Evolutionary conservation across 768 basidiomycete species (phyloP), one percentile per base, ranked within the genome.

Genomic region (Boletus tomentosulus): DNA sequence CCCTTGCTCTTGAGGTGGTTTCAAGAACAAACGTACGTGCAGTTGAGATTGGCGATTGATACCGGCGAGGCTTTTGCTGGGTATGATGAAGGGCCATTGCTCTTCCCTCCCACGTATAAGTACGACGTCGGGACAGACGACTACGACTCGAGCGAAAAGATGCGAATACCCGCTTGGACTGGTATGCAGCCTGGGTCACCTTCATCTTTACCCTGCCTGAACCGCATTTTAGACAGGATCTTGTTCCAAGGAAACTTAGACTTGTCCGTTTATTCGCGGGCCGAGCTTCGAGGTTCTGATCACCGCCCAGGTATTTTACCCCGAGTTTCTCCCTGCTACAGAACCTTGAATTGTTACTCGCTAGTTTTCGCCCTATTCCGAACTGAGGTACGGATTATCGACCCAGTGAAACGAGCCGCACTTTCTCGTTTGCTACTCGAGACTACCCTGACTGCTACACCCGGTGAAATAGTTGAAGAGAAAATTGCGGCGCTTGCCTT

Each of bases 81-180:
- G 15, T 98, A 92, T 59, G 78, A 86, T 51, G 97, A 99, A 70
- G 96, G 92, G 0, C 90, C 91, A 0, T 68, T 98, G 16, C 65
- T 89, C n/a, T 99, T 99, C 74, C 76, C 84, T 13, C 97, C 97
- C 8, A 99, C 96, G 2, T 98, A 99, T 74, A 89, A 92, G 58
- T 98, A 95, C 64, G 85, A 89, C 64, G 65, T 86, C 6, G 82
- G 84, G 10, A 85, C 93, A 9, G 88, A 97, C 57, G 77, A 78
- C 46, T 99, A 98, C 67, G 97, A 99, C 68, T 89, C 92, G 13
- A 90, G 92, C 66, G 97, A 98, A 71, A 99, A 98, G 75, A 83
- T 86, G 80, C 82, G 97, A 25, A 87, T 97, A 65, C 97, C 97
- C 6, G 92, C 96, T 16, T 98, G 95, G 95, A 98, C 96, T 62